Conservation (phyloP, 2,329 filamentous ascomycete genomes). For the Dothideomycetes sp. region DNA sequence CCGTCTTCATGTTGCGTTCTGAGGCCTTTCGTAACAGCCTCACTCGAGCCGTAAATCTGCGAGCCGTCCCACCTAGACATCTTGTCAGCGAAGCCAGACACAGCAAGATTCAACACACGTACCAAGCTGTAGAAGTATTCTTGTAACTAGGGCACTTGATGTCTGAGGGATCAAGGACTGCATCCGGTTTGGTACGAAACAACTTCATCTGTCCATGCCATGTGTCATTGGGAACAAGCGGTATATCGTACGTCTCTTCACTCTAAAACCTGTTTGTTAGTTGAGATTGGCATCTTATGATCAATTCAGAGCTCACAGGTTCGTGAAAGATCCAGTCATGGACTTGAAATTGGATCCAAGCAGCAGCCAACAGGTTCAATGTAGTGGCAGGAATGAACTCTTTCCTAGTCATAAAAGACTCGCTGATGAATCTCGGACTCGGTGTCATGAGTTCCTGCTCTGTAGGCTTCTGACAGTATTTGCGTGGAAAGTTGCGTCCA, state of each 20-base stretch:
- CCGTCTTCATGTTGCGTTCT: conserved; percentile 21
- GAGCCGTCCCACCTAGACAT: conserved; percentile 41
- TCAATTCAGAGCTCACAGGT: too few relatives aligned
- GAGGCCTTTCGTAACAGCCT: conserved; percentile 29
- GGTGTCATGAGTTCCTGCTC: conserved; percentile 36
- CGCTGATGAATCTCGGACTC: conserved; percentile 36
- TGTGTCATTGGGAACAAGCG: conserved; percentile 27
- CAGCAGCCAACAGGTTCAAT: conserved; percentile 39
- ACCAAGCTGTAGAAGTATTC: conserved; percentile 22
- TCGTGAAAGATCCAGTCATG: conserved; percentile 31
- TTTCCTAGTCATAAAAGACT: conserved; percentile 34
- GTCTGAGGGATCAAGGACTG: conserved; percentile 29
- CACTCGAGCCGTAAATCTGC: conserved; percentile 38
- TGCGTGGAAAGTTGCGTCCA: conserved; percentile 36
- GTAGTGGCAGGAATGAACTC: conserved; percentile 38
- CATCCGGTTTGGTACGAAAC: conserved; percentile 29
- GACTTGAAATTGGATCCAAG: conserved; percentile 43
- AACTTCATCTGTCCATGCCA: conserved; percentile 33
- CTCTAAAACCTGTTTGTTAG: too few relatives aligned
- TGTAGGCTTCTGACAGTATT: conserved; percentile 30
- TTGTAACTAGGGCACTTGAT: conserved; percentile 32
- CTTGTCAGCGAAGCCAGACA: conserved; percentile 18
- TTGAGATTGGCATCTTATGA: too few relatives aligned
- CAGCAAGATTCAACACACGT: not conserved
- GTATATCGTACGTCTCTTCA: conserved; percentile 20